Percentiles rank a stretch among this genome's conserved stretches.
Conservation (phyloP, 1,139 yeast genomes). For the Taphrina wiesneri region DNA sequence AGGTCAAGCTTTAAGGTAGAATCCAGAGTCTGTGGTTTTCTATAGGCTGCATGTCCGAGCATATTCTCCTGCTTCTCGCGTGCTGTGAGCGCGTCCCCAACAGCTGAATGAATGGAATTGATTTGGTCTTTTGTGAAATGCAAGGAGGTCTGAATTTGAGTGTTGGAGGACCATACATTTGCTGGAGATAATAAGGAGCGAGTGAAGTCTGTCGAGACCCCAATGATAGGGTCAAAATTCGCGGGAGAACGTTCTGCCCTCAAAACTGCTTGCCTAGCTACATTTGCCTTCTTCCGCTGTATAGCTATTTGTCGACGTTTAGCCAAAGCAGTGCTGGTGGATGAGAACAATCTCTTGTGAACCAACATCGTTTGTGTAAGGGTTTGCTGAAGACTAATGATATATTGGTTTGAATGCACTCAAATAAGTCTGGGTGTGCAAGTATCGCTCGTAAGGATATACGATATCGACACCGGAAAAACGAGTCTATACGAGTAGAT, state of each 20-base stretch:
- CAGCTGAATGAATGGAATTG: conserved; percentile 2
- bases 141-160: neutral
- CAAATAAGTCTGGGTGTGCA: neutral
- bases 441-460: neutral
- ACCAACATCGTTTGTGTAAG: neutral
- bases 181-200: conserved; percentile 26
- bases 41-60: neutral
- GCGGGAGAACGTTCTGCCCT: conserved; percentile 26
- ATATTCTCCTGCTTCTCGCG: conserved; percentile 4
- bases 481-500: neutral
- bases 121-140: conserved; percentile 7
- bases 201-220: conserved; percentile 31
- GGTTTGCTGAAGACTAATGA: neutral
- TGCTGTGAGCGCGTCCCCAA: neutral
- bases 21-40: neutral
- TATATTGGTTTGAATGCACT: neutral
- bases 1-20: neutral
- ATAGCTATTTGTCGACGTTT: conserved; percentile 32
- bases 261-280: conserved; percentile 29
- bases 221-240: conserved; percentile 22
- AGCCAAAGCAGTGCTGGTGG: conserved; percentile 9
- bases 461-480: neutral
- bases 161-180: conserved; percentile 8
- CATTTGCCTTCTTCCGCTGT: conserved; percentile 32
- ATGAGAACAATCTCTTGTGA: conserved; percentile 15